Conservation (phyloP, 352 stramenopile species). For the Pythium dissimile region DNA sequence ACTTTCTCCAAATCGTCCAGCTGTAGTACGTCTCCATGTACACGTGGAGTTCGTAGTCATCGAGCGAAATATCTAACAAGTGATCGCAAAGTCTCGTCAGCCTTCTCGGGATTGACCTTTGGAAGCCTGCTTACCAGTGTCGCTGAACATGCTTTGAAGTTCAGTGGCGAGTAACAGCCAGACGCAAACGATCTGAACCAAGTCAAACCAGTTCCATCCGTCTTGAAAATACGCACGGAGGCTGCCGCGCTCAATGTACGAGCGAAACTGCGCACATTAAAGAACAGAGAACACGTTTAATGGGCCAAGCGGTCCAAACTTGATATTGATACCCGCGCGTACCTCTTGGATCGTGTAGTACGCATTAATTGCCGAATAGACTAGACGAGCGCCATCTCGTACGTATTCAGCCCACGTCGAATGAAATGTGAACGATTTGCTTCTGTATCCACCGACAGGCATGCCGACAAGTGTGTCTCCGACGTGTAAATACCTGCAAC, state of each 20-base stretch:
- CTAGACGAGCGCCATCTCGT: conserved; percentile 43
- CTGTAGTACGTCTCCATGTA: conserved; percentile 64
- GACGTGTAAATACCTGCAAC: conserved; percentile 60
- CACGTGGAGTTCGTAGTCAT: conserved; percentile 52
- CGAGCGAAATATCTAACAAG: not conserved
- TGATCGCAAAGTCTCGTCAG: not conserved
- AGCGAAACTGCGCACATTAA: conserved; percentile 23
- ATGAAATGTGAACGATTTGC: conserved; percentile 42
- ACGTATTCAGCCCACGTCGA: conserved; percentile 48
- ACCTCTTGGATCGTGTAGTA: conserved; percentile 72
- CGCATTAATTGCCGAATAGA: conserved; percentile 66
- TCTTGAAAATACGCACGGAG: conserved; percentile 61
- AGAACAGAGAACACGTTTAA: not conserved
- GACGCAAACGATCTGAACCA: conserved; percentile 67
- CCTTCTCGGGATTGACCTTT: not conserved
- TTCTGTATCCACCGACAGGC: conserved; percentile 66
- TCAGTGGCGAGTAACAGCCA: conserved; percentile 64
- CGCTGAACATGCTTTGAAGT: conserved; percentile 33
- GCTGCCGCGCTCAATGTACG: conserved; percentile 49
- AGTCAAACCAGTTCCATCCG: conserved; percentile 77
- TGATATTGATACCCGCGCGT: no score
- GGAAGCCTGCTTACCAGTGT: conserved; percentile 22
- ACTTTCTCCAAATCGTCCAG: conserved; percentile 46
- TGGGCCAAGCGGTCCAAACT: no score
- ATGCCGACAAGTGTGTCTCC: conserved; percentile 70